phyloP scores from a whole-genome alignment of 192 early-diverging fungal genomes.

The Backusella parvicylindrica region DNA sequence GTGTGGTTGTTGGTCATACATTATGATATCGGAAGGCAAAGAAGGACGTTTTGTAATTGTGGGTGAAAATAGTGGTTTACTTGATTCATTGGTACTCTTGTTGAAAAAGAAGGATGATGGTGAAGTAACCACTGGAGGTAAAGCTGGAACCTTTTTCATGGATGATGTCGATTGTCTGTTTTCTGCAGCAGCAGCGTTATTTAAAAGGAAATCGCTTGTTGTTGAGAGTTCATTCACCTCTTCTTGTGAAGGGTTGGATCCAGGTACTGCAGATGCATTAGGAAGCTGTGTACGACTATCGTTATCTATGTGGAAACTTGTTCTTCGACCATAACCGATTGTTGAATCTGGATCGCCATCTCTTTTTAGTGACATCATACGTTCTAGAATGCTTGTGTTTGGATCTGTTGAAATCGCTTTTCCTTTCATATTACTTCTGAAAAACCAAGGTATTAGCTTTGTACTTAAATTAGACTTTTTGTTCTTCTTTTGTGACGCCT shows the following conservation, averaged over 20 bases:
- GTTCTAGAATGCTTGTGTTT: background rate
- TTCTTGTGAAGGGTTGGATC: background rate
- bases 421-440: background rate
- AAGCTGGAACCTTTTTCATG: background rate
- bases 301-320: background rate
- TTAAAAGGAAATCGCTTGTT: background rate
- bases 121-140: background rate
- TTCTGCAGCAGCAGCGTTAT: background rate
- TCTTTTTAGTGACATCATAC: background rate
- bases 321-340: background rate
- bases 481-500: background rate
- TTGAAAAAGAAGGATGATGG: background rate
- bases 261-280: background rate
- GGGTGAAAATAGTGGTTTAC: background rate
- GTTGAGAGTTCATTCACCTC: background rate
- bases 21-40: background rate
- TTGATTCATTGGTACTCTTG: background rate
- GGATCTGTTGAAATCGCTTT: background rate
- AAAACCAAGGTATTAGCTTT: conserved; percentile 1
- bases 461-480: background rate
- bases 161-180: background rate
- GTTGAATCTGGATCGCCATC: background rate
- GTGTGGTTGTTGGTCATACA: background rate
- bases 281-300: background rate
- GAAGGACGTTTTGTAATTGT: background rate